phyloP scores from a whole-genome alignment of 176 grass and related monocot species.

The Oryza meridionalis region DNA sequence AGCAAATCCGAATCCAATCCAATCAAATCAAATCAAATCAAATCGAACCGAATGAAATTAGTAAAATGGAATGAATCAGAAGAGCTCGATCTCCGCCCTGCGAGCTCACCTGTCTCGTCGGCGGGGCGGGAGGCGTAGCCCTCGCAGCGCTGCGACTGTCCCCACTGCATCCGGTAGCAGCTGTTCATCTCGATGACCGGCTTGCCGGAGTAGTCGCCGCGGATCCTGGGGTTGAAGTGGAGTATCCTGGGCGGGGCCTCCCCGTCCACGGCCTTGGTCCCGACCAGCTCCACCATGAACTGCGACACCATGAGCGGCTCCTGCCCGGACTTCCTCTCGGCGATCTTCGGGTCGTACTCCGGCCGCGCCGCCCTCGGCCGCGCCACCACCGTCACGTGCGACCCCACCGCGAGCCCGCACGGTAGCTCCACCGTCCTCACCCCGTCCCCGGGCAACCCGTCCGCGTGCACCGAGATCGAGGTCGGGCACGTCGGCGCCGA shows the following conservation, averaged over 20 bases:
- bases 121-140: constrained; percentile 63
- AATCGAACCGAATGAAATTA: not conserved
- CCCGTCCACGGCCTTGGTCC: constrained; percentile 83
- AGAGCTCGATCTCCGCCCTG: not conserved
- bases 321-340: constrained; percentile 61
- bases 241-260: constrained; percentile 93
- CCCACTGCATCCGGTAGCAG: constrained; percentile 99
- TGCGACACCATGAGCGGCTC: constrained; percentile 80
- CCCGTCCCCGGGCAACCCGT: constrained; percentile 47
- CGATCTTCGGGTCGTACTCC: constrained; percentile 68
- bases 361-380: constrained; percentile 52
- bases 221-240: constrained; percentile 93
- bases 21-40: constrained; percentile 32
- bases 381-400: constrained; percentile 90
- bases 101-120: constrained; percentile 80
- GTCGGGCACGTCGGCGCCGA: constrained; percentile 45
- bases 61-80: constrained; percentile 12
- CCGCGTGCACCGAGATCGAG: constrained; percentile 56
- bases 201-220: constrained; percentile 78
- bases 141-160: constrained; percentile 69
- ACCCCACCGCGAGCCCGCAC: constrained; percentile 84
- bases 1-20: not conserved
- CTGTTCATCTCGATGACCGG: constrained; percentile 97
- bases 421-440: constrained; percentile 64
- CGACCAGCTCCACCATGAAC: constrained; percentile 93